Evolutionary conservation across 108 stramenopile genomes (phyloP), one percentile per base, ranked within the genome.

Genomic region (Cyclostephanos invisitatus): DNA sequence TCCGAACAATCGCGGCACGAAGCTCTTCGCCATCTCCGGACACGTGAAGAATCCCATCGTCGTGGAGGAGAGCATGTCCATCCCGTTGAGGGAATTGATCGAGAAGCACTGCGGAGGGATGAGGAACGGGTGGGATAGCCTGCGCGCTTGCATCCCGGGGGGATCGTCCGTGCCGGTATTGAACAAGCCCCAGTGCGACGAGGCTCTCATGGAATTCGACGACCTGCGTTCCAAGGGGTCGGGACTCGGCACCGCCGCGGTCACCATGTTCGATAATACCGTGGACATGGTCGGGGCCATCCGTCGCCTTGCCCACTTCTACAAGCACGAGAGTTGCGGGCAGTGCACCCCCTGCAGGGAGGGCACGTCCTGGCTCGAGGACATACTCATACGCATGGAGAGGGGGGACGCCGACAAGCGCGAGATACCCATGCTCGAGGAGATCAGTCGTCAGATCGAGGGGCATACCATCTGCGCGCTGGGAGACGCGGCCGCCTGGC

Each of bases 401-500:
- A 92, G 91, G 83, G 99, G 99, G 29, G 89, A 98, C 70, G 99
- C 98, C 29, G 97, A 99, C 86, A 92, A 91, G 86, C 88, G 98
- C 21, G 99, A 99, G 78, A 98, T 99, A 57, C 97, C 98, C 73
- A 99, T 99, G 99, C 91, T 99, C 61, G 99, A 99, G 84, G 99
- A 99, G 84, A 98, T 99, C 74, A 87, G 96, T 46, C 93, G 99
- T 25, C 95, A 97, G 74, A 99, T 99, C 77, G 99, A 99, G 82
- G 98, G 98, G 50, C 99, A 99, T 80, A 99, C 99, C 61, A 99
- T 99, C 66, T 99, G 99, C 80, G 99, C 99, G 10, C 82, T 99
- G n/a, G 99, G 99, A 29, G 99, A 99, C 75, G 99, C 99, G 3
- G 99, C 99, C 7, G 99, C 99, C 17, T 99, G 99, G 99, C 99